Percentiles rank a stretch among this genome's conserved stretches.
phyloP scores from a whole-genome alignment of 495 filamentous ascomycete species.

The Aspergillus cristatus region DNA sequence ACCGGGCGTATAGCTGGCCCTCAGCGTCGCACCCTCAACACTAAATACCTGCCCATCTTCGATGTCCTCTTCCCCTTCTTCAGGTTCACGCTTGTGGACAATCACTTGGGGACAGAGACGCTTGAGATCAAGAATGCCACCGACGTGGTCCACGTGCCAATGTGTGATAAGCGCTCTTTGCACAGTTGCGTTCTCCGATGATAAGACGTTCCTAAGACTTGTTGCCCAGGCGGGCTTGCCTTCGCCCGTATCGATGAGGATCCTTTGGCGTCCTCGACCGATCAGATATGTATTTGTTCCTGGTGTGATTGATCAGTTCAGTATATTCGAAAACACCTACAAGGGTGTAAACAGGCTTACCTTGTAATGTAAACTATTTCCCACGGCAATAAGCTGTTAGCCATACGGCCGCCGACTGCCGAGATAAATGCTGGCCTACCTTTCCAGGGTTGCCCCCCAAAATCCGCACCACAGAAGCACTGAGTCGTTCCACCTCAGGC shows the following conservation, averaged over 20 bases:
- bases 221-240: constrained; percentile 52
- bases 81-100: constrained; percentile 43
- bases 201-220: constrained; percentile 51
- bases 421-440: constrained; percentile 24
- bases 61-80: constrained; percentile 38
- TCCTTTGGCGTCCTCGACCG: constrained; percentile 54
- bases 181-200: constrained; percentile 56
- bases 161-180: constrained; percentile 68
- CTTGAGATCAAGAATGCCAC: constrained; percentile 61
- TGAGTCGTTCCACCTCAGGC: constrained; percentile 57
- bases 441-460: constrained; percentile 77
- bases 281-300: constrained; percentile 85
- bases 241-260: constrained; percentile 76
- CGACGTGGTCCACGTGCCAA: constrained; percentile 81
- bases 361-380: constrained; percentile 44
- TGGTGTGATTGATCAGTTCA: constrained; percentile 11
- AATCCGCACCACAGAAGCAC: constrained; percentile 59
- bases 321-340: too few species aligned
- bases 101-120: constrained; percentile 46
- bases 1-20: constrained; percentile 69
- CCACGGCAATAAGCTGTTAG: background rate
- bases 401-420: too few species aligned
- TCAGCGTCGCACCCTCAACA: constrained; percentile 68
- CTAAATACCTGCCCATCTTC: constrained; percentile 62
- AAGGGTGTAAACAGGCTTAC: constrained; percentile 17